Base-by-base conservation (phyloP, 2,329 filamentous ascomycete species). In the Cercospora berteroae region DNA sequence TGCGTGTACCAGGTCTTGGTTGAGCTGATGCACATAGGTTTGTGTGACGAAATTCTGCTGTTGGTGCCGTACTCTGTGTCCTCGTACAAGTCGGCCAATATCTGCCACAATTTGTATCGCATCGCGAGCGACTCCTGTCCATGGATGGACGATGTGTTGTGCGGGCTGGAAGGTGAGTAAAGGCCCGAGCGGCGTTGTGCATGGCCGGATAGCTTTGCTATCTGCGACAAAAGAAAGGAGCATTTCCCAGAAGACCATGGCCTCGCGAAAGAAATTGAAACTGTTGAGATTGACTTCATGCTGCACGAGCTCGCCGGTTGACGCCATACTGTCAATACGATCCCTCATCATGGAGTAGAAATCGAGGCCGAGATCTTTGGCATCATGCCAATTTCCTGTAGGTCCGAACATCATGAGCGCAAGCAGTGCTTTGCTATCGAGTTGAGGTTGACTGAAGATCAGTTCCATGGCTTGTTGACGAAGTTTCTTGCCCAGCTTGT, bases 231-330 rank as follows among this genome's bases (percentile, higher is more conserved):
- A 72, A 1, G 69, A 42, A 5, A 72, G 25, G 6, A 69, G 60
- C 84, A 87, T 86, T 70, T 87, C 85, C 85, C 85, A 87, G 69
- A 86, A 86, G 29, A 87, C 81, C 59, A 87, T 76, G n/a, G 83
- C 83, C 72, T 87, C 84, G 67, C 85, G 83, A 65, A 87, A 86
- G 72, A 87, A 86, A 33, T 83, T 82, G 42, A 77, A 79, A 25
- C 67, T 71, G 52, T 67, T 80, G 73, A 27, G 78, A 75, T 65
- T 63, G n/a, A 61, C 29, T 50, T 64, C 66, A 44, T 64, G 64
- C 10, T 64, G 55, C 13, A 59, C 44, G 13, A 57, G 57, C 20
- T 63, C 63, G 48, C 60, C 66, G 25, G 66, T 64, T 5, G 58
- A 52, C 1, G 67, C 55, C 56, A 71, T 63, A 12, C 58, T 56